Evolutionary conservation across 768 basidiomycete species (phyloP), one percentile per base, ranked within the genome.

Genomic region (Cystofilobasidium bisporidii): DNA sequence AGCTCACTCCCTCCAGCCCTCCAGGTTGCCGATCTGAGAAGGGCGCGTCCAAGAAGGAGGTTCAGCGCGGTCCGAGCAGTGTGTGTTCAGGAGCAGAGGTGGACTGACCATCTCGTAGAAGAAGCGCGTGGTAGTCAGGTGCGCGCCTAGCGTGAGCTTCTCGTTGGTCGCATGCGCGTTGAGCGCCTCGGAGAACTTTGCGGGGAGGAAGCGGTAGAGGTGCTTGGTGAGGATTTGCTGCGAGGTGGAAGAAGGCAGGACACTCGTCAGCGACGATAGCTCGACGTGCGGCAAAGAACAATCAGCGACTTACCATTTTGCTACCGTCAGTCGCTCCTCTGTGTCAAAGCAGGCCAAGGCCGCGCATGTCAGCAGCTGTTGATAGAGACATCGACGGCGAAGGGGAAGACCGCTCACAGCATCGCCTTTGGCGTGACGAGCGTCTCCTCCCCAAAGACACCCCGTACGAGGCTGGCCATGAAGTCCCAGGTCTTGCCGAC

Each of bases 191-290:
- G 48, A 50, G 48, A 50, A 50, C 11, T 24, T 12, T 15, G 48
- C 48, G 26, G 48, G 48, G n/a, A 50, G 22, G 48, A 50, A 50
- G n/a, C 48, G 22, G 22, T 50, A 50, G 2, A 50, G 48, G 20
- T 50, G 48, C 48, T 50, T 50, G 6, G 48, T 50, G 48, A 50
- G 48, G n/a, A 24, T n/a, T 50, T 50, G 48, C 48, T 50, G 48
- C n/a, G 45, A 47, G 4, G n/a, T 20, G n/a, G 15, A 12, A 50
- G 11, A 20, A 43, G 10, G 10, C 24, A 17, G 3, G n/a, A 24
- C 48, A 50, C 15, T n/a, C n/a, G 15, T 47, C 45, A 18, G 45
- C 17, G 17, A 18, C 18, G n/a, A 47, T 6, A 20, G 45, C 9
- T 24, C 45, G 45, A n/a, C n/a, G n/a, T n/a, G n/a, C n/a, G n/a